A percentile compares a stretch with the other conserved stretches of the same genome.
These are phyloP conservation scores for Claviceps monticola DNA, from an alignment of 2,329 filamentous ascomycete species.

Conservation along the genomic window DNA sequence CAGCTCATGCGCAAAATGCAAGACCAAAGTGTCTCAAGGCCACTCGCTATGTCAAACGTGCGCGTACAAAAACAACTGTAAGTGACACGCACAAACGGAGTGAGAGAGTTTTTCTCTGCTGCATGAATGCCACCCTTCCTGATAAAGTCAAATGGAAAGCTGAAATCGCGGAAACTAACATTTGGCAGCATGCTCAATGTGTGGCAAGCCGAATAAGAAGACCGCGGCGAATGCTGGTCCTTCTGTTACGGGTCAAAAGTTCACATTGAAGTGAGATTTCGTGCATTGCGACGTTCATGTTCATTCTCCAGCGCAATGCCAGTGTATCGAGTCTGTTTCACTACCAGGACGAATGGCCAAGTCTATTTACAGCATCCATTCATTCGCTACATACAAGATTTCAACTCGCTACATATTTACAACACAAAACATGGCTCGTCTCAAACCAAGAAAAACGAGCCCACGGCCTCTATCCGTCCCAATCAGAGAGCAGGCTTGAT, in stretches of 20 bases:
- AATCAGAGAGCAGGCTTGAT: constrained; percentile 16
- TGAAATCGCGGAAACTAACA: no score
- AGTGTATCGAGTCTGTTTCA: no score
- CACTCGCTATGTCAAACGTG: constrained; percentile 47
- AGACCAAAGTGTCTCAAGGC: constrained; percentile 48
- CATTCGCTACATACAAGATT: no score
- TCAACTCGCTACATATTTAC: no score
- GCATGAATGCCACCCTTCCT: neutral
- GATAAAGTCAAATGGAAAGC: no score
- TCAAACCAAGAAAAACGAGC: no score
- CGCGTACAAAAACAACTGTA: constrained; percentile 48
- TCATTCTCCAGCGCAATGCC: no score
- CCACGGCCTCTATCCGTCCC: neutral
- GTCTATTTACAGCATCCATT: no score
- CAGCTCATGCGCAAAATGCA: constrained; percentile 46
- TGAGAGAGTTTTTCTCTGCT: constrained; percentile 4
- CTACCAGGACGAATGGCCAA: no score
- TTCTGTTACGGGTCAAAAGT: constrained; percentile 45
- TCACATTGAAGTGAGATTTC: constrained; percentile 38
- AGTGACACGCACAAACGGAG: constrained; percentile 10
- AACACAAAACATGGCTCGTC: no score
- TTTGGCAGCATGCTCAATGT: constrained; percentile 43
- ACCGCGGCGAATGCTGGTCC: constrained; percentile 32
- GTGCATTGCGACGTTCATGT: no score
- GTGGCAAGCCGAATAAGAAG: constrained; percentile 44